phyloP scores from a whole-genome alignment of 164 flowering plant genomes.

The Chimonanthus salicifolius region DNA sequence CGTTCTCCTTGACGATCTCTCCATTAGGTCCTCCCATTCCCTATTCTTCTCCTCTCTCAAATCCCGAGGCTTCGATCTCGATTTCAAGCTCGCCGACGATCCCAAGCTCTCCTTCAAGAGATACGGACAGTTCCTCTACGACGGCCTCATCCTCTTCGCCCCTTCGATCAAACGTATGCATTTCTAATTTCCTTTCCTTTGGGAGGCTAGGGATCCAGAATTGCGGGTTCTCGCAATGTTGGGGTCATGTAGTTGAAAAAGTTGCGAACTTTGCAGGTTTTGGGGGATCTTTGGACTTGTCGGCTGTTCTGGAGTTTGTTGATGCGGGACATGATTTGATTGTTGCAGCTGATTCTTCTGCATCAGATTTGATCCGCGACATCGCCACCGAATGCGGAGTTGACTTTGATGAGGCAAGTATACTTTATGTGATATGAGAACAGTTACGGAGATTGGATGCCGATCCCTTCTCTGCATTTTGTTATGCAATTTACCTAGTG shows the following conservation, averaged over 20 bases:
- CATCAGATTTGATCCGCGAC: constrained; percentile 80
- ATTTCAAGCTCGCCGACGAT: constrained; percentile 88
- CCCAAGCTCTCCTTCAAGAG: constrained; percentile 69
- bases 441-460: not conserved
- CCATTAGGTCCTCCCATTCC: constrained; percentile 80
- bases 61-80: constrained; percentile 72
- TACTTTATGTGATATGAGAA: not conserved
- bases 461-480: not conserved
- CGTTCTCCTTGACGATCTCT: constrained; percentile 71
- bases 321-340: constrained; percentile 89
- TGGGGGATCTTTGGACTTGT: constrained; percentile 73
- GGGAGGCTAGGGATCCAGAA: not conserved
- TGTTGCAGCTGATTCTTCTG: constrained; percentile 61
- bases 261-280: constrained; percentile 37
- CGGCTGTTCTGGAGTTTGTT: constrained; percentile 68
- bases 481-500: too few relatives aligned
- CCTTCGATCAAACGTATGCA: constrained; percentile 63
- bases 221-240: not conserved
- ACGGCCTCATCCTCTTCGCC: constrained; percentile 68
- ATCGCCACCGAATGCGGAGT: constrained; percentile 89
- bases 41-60: constrained; percentile 74
- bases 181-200: not conserved
- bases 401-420: constrained; percentile 85
- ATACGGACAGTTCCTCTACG: constrained; percentile 82
- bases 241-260: not conserved